Percentiles rank a stretch among this genome's conserved stretches.
Evolutionary conservation across 192 early-diverging fungal genomes (phyloP).

Genomic region (Phlyctochytrium bullatum): DNA sequence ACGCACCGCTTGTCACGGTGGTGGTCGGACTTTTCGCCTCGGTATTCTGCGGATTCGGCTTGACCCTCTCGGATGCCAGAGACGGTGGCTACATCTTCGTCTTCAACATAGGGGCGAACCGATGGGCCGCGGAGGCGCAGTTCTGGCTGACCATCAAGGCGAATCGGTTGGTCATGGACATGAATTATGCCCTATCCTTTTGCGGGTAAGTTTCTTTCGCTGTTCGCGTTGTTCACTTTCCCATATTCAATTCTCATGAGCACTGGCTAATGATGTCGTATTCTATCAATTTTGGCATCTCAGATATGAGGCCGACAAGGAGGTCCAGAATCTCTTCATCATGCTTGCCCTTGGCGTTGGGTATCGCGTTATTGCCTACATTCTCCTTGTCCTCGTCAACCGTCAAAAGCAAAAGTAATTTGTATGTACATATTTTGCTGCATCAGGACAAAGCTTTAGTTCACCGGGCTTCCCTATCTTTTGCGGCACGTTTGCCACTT

Average conservation of each 20-base stretch:
- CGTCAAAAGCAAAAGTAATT: too few relatives aligned
- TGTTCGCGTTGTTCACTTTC: too few relatives aligned
- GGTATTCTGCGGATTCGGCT: conserved; percentile 24
- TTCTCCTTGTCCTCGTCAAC: too few relatives aligned
- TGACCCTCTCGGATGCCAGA: conserved; percentile 22
- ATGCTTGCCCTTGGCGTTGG: too few relatives aligned
- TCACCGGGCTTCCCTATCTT: too few relatives aligned
- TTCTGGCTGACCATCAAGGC: neutral
- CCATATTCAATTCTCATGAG: conserved; percentile 5
- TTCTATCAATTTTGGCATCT: neutral
- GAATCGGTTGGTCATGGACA: conserved; percentile 16
- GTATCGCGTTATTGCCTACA: too few relatives aligned
- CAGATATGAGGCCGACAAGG: conserved; percentile 27
- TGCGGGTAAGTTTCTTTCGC: too few relatives aligned
- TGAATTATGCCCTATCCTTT: too few relatives aligned
- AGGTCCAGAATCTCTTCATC: conserved; percentile 28
- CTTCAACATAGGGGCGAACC: conserved; percentile 19
- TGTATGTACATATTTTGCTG: too few relatives aligned
- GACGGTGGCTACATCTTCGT: conserved; percentile 16
- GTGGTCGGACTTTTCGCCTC: conserved; percentile 21
- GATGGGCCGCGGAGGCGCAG: conserved; percentile 22
- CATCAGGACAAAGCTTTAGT: too few relatives aligned
- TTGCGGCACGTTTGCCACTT: too few relatives aligned
- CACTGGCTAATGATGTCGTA: conserved; percentile 15
- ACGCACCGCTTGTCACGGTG: conserved; percentile 29